Conservation (phyloP, 768 basidiomycete genomes). For the Suillus clintonianus region DNA sequence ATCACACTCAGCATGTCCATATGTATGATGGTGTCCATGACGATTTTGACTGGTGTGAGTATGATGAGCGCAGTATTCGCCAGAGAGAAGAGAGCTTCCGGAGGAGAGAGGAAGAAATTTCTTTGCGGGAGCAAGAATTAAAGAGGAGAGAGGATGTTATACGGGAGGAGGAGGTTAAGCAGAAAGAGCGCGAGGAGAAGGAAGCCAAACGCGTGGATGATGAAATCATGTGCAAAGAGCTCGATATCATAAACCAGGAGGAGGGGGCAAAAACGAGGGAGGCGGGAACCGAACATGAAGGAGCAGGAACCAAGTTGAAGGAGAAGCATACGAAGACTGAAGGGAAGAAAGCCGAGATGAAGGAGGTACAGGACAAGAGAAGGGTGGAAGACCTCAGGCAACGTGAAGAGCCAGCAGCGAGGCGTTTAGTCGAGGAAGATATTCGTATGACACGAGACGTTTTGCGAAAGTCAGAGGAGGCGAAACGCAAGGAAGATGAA, state of each 20-base stretch:
- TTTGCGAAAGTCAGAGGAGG: constrained; percentile 26
- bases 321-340: constrained; percentile 24
- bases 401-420: constrained; percentile 21
- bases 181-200: constrained; percentile 11
- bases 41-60: constrained; percentile 27
- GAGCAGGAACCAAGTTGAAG: constrained; percentile 24
- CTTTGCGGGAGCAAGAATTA: neutral
- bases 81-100: constrained; percentile 32
- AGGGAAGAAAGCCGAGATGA: constrained; percentile 23
- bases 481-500: constrained; percentile 22
- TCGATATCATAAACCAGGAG: constrained; percentile 21
- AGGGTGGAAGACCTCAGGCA: constrained; percentile 15
- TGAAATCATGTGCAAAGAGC: constrained; percentile 32
- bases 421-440: constrained; percentile 20
- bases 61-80: constrained; percentile 31
- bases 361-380: constrained; percentile 15
- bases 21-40: constrained; percentile 30
- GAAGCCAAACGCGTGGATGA: constrained; percentile 22
- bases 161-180: constrained; percentile 17
- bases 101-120: constrained; percentile 29
- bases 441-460: constrained; percentile 11
- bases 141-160: constrained; percentile 14
- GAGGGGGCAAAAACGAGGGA: constrained; percentile 17
- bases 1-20: constrained; percentile 19
- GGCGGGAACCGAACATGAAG: constrained; percentile 18